These are phyloP conservation scores for Septoria linicola DNA, from an alignment of 2,329 filamentous ascomycete species.

Conservation along the genomic window DNA sequence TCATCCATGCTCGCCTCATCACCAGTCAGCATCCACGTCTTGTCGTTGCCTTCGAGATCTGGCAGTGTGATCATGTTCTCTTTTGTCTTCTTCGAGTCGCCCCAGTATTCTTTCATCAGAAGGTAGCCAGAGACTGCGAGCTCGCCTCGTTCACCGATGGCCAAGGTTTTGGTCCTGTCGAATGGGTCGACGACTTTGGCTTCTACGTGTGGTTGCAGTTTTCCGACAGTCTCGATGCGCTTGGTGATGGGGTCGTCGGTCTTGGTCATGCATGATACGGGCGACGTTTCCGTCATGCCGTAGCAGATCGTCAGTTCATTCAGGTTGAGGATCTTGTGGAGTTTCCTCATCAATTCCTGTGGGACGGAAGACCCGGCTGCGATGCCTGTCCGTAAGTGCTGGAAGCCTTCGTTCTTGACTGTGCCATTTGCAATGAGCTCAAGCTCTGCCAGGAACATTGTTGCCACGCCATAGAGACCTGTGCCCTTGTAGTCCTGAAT, in stretches of 20 bases:
- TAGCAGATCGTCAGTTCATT: conserved; percentile 89
- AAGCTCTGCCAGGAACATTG: conserved; percentile 90
- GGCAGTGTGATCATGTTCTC: conserved; percentile 60
- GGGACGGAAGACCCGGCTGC: conserved; percentile 86
- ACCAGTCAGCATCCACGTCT: conserved; percentile 84
- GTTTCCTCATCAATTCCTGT: conserved; percentile 71
- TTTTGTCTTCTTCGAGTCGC: conserved; percentile 65
- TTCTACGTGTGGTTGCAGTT: conserved; percentile 76
- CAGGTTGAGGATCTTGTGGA: conserved; percentile 73
- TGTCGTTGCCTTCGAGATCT: conserved; percentile 56
- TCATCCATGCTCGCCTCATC: conserved; percentile 86
- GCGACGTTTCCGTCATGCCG: conserved; percentile 89
- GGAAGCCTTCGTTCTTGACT: conserved; percentile 54
- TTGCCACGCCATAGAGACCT: conserved; percentile 83
- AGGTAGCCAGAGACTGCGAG: conserved; percentile 80
- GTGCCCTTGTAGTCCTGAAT: conserved; percentile 64
- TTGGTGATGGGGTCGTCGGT: conserved; percentile 72
- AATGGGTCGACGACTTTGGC: conserved; percentile 72
- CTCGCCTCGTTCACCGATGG: conserved; percentile 70
- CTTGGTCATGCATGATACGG: conserved; percentile 74
- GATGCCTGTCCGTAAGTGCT: conserved; percentile 80
- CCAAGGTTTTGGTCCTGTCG: conserved; percentile 60
- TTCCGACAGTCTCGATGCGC: conserved; percentile 73
- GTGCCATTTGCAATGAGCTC: conserved; percentile 60
- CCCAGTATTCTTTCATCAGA: conserved; percentile 89